Evolutionary conservation across 164 flowering plant genomes (phyloP), one percentile per base, ranked within the genome.

Genomic region (Sedum album): DNA sequence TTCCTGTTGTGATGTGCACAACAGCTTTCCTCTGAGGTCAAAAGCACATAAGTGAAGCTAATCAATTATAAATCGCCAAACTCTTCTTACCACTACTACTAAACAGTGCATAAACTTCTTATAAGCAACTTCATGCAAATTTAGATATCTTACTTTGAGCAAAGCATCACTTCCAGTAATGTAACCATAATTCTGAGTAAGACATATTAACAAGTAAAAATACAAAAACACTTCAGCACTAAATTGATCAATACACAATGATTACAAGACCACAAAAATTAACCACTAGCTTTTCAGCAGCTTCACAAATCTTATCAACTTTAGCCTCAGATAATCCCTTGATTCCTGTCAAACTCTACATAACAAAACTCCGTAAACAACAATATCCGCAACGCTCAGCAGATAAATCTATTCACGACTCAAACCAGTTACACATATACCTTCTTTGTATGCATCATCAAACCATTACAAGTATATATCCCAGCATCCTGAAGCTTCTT

Each of bases 271-370:
- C 23, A 31, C 26, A 6, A 18, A 44, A 17, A 57, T 88, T 74
- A 48, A 95, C 99, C 83, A 95, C 97, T 76, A 95, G 68, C 78
- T 95, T 95, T 68, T 92, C 99, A 1, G 92, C 97, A 35, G 97
- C 97, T 90, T 95, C 97, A 44, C 99, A 92, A 55, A 95, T 90
- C 80, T 95, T 95, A 26, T 95, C 97, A 60, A 95, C 97, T 75
- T 95, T 95, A 11, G 99, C 92, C 82, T 95, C 97, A 15, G 48
- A 44, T 44, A 44, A 44, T 65, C 48, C 20, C 48, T 44, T 15
- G 48, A 15, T 1, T 44, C 48, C 48, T 8, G 48, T 11, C 48
- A 44, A 44, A 11, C 48, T 44, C 48, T 15, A 11, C 20, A 44
- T 1, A 44, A 44, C 48, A 44, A 41, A 2, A 44, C 48, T 44